Conservation (phyloP, 1,284 basidiomycete species). For the Ustilago lituana region DNA sequence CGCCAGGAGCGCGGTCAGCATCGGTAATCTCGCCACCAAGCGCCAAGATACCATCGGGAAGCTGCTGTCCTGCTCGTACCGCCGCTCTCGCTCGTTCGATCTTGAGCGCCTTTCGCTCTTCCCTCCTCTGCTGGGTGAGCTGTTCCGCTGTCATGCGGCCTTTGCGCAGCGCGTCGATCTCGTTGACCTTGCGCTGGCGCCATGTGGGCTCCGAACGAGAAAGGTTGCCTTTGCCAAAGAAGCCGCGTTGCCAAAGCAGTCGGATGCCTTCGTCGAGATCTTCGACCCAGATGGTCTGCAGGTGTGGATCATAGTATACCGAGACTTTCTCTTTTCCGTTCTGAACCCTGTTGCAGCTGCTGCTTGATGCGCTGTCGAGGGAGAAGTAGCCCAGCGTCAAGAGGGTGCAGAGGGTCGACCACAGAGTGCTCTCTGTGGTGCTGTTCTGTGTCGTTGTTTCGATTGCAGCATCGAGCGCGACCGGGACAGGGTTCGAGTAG, state of each 20-base stretch:
- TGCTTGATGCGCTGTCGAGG: background rate
- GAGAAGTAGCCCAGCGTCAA: slow-evolving; percentile 32
- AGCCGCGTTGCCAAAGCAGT: slow-evolving; percentile 86
- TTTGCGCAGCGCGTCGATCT: slow-evolving; percentile 69
- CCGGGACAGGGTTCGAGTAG: slow-evolving; percentile 53
- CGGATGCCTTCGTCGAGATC: slow-evolving; percentile 48
- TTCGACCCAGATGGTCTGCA: slow-evolving; percentile 56
- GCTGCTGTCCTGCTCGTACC: slow-evolving; percentile 62
- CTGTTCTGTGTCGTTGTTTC: background rate
- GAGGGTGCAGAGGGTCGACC: slow-evolving; percentile 16
- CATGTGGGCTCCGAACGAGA: slow-evolving; percentile 94
- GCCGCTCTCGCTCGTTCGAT: slow-evolving; percentile 64
- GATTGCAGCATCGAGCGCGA: slow-evolving; percentile 15
- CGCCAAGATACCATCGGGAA: slow-evolving; percentile 60
- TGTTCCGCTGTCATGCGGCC: slow-evolving; percentile 63
- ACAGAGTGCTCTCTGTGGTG: slow-evolving; percentile 3
- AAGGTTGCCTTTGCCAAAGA: slow-evolving; percentile 95
- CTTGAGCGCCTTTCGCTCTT: slow-evolving; percentile 63
- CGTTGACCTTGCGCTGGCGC: slow-evolving; percentile 69
- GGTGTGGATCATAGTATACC: slow-evolving; percentile 43
- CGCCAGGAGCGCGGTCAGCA: slow-evolving; percentile 46
- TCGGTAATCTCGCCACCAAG: slow-evolving; percentile 67
- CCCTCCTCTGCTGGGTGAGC: slow-evolving; percentile 60
- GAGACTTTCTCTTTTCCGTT: slow-evolving; percentile 28
- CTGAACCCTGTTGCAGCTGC: background rate